Evolutionary conservation across 2,329 filamentous ascomycete genomes (phyloP), one percentile per base, ranked within the genome.

Genomic region (Cucurbitaria berberidis): DNA sequence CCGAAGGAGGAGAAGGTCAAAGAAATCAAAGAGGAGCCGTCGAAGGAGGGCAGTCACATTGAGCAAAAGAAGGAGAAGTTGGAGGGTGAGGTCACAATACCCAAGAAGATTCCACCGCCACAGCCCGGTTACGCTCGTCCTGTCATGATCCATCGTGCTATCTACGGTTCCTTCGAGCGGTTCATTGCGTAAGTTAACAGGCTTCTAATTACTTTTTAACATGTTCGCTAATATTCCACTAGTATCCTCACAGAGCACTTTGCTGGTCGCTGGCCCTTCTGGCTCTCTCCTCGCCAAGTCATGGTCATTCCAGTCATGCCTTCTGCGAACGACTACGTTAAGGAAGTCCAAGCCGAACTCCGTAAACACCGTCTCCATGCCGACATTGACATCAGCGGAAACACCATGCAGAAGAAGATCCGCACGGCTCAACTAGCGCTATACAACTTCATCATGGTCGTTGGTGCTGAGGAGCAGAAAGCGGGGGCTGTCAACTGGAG

Each of bases 371-470:
- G 82, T 43, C 84, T 93, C 75, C 89, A 88, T 68, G 85, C 86
- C 70, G 88, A 91, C 72, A 81, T 88, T 53, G 88, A 90, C 71
- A 80, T 89, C 45, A 84, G 84, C 63, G 86, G 89, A 67, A 91
- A 93, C 77, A 95, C 90, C 6, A 86, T 95, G 78, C 88, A 91
- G 75, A 93, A 95, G 84, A 95, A 95, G 85, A 91, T 95, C 63
- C 87, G 90, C 64, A 92, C 84, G 50, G 90, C 87, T 13, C 90
- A 95, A 77, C 76, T 93, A 66, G 82, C 87, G 46, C 88, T 92
- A 76, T 93, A 93, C 80, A 93, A 93, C 80, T 92, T 89, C 76
- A 89, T 92, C 66, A 89, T 93, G 67, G 85, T 88, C 30, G 84
- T 88, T 16, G 86, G 86, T 51, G 85, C 84, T 3, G 77, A 84